These are phyloP conservation scores for Mycena metata DNA, from an alignment of 768 basidiomycete species.

Conservation along the genomic window DNA sequence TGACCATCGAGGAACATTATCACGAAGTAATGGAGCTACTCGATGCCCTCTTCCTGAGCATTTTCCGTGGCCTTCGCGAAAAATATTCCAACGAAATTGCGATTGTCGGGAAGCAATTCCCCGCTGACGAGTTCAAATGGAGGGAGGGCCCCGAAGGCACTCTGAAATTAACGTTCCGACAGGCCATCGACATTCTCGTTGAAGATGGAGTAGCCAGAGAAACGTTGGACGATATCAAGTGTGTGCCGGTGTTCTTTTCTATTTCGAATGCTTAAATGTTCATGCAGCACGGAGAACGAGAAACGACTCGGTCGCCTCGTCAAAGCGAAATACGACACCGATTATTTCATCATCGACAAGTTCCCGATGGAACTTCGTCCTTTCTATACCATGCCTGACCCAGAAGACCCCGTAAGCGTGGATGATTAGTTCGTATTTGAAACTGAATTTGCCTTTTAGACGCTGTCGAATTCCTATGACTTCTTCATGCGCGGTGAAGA, in stretches of 20 bases:
- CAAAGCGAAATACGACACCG: slow-evolving; percentile 94
- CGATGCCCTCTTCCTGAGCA: slow-evolving; percentile 86
- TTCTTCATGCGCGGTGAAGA: slow-evolving; percentile 99
- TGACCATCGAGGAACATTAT: slow-evolving; percentile 98
- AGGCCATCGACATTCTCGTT: slow-evolving; percentile 89
- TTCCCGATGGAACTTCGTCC: slow-evolving; percentile 96
- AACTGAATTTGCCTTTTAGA: slow-evolving; percentile 56
- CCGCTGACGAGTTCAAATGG: slow-evolving; percentile 97
- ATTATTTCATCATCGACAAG: slow-evolving; percentile 99
- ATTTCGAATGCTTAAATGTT: slow-evolving; percentile 22
- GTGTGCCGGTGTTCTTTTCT: slow-evolving; percentile 42
- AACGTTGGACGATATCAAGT: slow-evolving; percentile 92
- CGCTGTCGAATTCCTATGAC: slow-evolving; percentile 97
- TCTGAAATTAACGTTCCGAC: slow-evolving; percentile 84
- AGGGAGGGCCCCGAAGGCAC: slow-evolving; percentile 92
- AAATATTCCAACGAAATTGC: slow-evolving; percentile 88
- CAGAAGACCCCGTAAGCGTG: slow-evolving; percentile 81
- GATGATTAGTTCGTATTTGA: slow-evolving; percentile 15
- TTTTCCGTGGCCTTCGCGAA: slow-evolving; percentile 88
- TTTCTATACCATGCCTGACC: slow-evolving; percentile 99
- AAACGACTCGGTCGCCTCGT: slow-evolving; percentile 92
- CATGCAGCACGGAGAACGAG: slow-evolving; percentile 90
- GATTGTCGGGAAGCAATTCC: slow-evolving; percentile 86
- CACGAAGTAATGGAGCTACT: slow-evolving; percentile 96
- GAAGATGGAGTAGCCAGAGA: slow-evolving; percentile 88